Evolutionary conservation across 2,329 filamentous ascomycete genomes (phyloP), one percentile per base, ranked within the genome.

Genomic region (Torrubiellomyces zombiae): DNA sequence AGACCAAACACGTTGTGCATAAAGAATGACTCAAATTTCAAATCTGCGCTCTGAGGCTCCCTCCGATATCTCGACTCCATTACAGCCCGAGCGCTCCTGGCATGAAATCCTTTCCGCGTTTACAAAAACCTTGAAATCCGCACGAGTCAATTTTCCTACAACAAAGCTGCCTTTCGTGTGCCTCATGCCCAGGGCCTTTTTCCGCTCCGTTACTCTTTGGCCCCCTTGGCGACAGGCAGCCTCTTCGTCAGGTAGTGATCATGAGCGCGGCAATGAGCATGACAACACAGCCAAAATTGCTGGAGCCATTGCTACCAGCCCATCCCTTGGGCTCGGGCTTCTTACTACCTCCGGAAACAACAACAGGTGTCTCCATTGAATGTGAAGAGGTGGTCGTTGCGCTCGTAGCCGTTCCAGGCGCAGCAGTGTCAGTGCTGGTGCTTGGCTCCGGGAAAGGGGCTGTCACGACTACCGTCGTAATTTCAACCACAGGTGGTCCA

Each of bases 221-320:
- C n/a, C n/a, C n/a, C n/a, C n/a, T n/a, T n/a, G n/a, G n/a, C n/a
- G n/a, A n/a, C n/a, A n/a, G n/a, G n/a, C n/a, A n/a, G n/a, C n/a
- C n/a, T 18, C 16, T 16, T 16, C 23, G 41, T 42, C 14, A 56
- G 27, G 52, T 31, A 22, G 45, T 29, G 19, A 49, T 42, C 39
- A 48, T 42, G 24, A 50, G 32, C 22, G 37, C 37, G 9, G 45
- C 45, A 18, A 51, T 29, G 26, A 55, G 34, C 45, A 57, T 45
- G 33, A 55, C 35, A 18, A 42, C 35, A 31, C 45, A 50, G 20
- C 44, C 41, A 14, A 53, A 37, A 27, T 45, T 44, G 30, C 45
- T 41, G 12, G 38, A 39, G 29, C 41, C 39, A 25, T 39, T 48
- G 28, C 35, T 34, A 14, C 33, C 33, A 5, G 39, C 42, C 28